Base-by-base conservation (phyloP, 2,329 filamentous ascomycete species). In the Cytospora leucostoma region DNA sequence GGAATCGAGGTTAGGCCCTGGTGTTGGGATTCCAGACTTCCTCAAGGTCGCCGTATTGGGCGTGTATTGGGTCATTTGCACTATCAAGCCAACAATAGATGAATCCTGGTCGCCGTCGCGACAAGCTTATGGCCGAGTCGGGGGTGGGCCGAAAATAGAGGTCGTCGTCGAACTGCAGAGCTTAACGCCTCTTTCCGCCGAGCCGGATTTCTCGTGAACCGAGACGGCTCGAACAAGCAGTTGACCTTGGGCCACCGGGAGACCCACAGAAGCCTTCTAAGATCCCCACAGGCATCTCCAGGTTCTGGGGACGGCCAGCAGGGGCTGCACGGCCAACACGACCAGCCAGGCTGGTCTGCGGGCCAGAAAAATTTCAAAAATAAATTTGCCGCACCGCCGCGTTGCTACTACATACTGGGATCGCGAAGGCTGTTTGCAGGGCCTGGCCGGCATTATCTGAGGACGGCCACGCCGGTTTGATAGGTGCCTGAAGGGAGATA, bases 131-230 rank as follows among this genome's bases (percentile, higher is more conserved):
- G 53, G 59, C 53, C 64, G 61, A 56, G 60, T 47, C 53, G 66
- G 59, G 12, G 15, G 61, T 51, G 61, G 66, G 52, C 56, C 61
- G 66, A 59, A 54, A 55, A 58, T 51, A 60, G 63, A 65, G 51
- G 51, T 55, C 7, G 51, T 49, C 59, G 59, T 61, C 58, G 59
- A 61, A 49, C 11, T 17, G 21, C 44, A 38, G n/a, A 34, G 37
- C 64, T 63, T 67, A 67, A 65, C 65, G 64, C 67, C 67, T 68
- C 63, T 67, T 50, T 65, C 53, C 56, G 62, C 66, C 66, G 66
- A 64, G 56, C 27, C 63, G 55, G 65, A 66, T n/a, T 52, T 58
- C 60, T 66, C 65, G 65, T 65, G 54, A 56, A 66, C 65, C 65
- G 65, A 66, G 65, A 37, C 12, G 49, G 21, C 44, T 40, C 37